These are phyloP conservation scores for Sphagnum magellanicum DNA, from an alignment of 228 moss, liverwort and hornwort genomes.

Conservation along the genomic window DNA sequence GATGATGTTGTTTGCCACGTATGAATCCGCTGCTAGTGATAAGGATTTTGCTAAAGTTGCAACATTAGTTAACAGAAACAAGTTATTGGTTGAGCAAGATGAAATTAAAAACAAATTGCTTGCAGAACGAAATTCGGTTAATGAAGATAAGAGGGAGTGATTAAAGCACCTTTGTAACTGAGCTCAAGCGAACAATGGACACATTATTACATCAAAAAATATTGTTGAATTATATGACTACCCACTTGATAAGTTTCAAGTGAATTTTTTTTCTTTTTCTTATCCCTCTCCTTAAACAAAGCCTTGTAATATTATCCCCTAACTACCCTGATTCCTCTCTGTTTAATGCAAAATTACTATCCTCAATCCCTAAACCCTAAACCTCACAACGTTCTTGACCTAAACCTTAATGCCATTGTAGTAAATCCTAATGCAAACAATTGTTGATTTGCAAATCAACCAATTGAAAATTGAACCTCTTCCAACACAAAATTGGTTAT, in stretches of 20 bases:
- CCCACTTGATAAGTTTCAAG: constrained; percentile 76
- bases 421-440: neutral
- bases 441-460: too few species aligned
- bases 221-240: constrained; percentile 73
- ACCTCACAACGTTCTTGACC: neutral
- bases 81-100: too few species aligned
- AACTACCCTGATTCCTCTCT: neutral
- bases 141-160: neutral
- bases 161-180: constrained; percentile 48
- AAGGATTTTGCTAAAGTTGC: constrained; percentile 10
- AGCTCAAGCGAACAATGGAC: constrained; percentile 59
- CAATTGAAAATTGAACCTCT: too few species aligned
- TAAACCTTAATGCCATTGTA: too few species aligned
- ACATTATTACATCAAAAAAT: constrained; percentile 51
- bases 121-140: too few species aligned
- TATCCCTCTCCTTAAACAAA: neutral
- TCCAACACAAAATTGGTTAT: too few species aligned
- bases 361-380: neutral
- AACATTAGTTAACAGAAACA: neutral
- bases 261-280: constrained; percentile 1
- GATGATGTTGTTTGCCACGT: neutral
- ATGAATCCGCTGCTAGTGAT: constrained; percentile 12
- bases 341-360: neutral
- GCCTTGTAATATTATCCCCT: neutral
- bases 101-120: too few species aligned